Evolutionary conservation across 208 protist species (phyloP), one percentile per base, ranked within the genome.

Genomic region (Leishmania mexicana): DNA sequence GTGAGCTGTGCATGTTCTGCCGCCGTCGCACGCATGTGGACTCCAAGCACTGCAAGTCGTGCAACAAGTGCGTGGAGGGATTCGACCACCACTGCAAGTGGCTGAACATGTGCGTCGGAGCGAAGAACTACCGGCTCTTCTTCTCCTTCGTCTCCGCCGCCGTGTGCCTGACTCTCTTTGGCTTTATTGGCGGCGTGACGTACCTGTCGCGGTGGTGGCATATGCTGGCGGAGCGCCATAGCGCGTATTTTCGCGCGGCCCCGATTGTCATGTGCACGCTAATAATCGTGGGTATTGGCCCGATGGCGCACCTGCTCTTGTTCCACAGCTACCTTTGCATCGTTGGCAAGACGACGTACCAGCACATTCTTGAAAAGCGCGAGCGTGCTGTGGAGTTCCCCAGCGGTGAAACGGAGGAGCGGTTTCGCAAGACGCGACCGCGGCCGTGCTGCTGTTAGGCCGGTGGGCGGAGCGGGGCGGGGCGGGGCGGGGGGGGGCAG

Each of bases 21-120:
- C 78, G 81, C 28, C 88, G 90, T 31, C 89, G 79, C 57, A 96
- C 93, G 17, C 53, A 83, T 54, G 45, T 85, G 21, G 79, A 83
- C 64, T 92, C 91, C 51, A 96, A 97, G 77, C 96, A 98, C 83
- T 98, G 96, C 87, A 94, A 95, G 84, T 79, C 89, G 58, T 98
- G 96, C 81, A 97, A 97, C 81, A 96, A 96, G 85, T 98, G 96
- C 76, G 89, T 97, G 8, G 78, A 72, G 53, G 85, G 88, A 49
- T 98, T 98, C 81, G 96, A 98, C 76, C 96, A 98, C 79, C 96
- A 98, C 83, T 98, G 96, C 81, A 95, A 95, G 85, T 98, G 96
- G 95, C 75, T 98, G 53, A 98, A 98, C 85, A 91, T 93, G 82
- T 98, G 96, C 81, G 89, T 98, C 47, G 96, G 96, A 10, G 54